Percentiles rank a stretch among this genome's conserved stretches.
phyloP scores from a whole-genome alignment of 2,329 filamentous ascomycete genomes.

The Escovopsis weberi region DNA sequence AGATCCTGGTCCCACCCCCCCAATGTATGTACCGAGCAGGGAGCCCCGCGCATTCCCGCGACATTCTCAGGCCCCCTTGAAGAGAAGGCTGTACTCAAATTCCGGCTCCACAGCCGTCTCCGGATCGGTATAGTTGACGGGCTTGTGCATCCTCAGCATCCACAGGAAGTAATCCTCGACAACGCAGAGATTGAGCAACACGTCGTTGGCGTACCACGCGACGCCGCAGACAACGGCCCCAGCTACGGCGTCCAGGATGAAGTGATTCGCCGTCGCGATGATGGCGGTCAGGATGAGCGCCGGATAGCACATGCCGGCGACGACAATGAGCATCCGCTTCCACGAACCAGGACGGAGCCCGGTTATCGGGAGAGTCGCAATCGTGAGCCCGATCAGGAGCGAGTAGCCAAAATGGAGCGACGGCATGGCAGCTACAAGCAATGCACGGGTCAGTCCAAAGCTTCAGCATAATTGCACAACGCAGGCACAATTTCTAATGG shows the following conservation, averaged over 20 bases:
- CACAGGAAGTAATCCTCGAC: slow-evolving; percentile 56
- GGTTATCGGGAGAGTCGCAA: slow-evolving; percentile 49
- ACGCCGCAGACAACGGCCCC: slow-evolving; percentile 50
- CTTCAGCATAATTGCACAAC: too few relatives aligned
- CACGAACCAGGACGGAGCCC: slow-evolving; percentile 35
- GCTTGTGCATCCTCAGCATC: slow-evolving; percentile 50
- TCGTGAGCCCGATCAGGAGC: slow-evolving; percentile 55
- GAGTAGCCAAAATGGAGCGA: slow-evolving; percentile 65
- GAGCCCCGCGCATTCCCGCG: too few relatives aligned
- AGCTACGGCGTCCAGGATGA: slow-evolving; percentile 56
- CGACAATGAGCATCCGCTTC: slow-evolving; percentile 30
- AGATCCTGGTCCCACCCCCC: too few relatives aligned
- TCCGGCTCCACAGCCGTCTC: slow-evolving; percentile 22
- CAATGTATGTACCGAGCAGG: too few relatives aligned
- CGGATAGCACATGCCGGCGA: slow-evolving; percentile 48
- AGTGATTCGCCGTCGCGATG: slow-evolving; percentile 59
- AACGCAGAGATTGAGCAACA: slow-evolving; percentile 47
- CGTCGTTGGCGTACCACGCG: slow-evolving; percentile 42
- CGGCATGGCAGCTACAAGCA: slow-evolving; percentile 49
- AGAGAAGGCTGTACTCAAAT: slow-evolving; percentile 10
- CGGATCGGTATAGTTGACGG: slow-evolving; percentile 26
- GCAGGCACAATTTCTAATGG: not conserved
- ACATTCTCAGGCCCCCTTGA: not conserved
- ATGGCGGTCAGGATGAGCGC: slow-evolving; percentile 51
- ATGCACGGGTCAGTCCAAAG: not conserved